Evolutionary conservation across 768 basidiomycete genomes (phyloP).

Genomic region (Macrolepiota dolichaula): DNA sequence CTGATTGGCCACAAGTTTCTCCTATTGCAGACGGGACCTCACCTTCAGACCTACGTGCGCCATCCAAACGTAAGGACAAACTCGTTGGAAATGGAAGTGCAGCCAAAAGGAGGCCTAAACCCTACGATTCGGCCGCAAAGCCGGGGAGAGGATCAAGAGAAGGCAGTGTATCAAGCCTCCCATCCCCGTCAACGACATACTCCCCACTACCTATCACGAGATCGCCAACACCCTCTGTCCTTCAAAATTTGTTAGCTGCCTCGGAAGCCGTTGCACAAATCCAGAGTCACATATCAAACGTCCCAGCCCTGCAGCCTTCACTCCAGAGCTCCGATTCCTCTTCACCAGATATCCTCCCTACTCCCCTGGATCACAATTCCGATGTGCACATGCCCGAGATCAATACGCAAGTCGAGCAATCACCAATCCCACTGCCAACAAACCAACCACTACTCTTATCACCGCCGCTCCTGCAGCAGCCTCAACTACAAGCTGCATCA

Average conservation of each 20-base stretch:
- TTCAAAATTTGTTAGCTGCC: constrained; percentile 27
- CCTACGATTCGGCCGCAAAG: constrained; percentile 57
- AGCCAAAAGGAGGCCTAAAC: constrained; percentile 63
- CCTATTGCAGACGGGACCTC: constrained; percentile 22
- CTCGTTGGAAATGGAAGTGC: constrained; percentile 21
- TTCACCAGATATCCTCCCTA: constrained; percentile 41
- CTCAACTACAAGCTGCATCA: constrained; percentile 22
- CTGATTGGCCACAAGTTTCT: constrained; percentile 47
- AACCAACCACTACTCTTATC: constrained; percentile 13
- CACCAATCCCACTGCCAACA: constrained; percentile 7
- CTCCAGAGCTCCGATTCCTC: constrained; percentile 44
- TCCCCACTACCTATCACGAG: constrained; percentile 40
- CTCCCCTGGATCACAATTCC: constrained; percentile 38
- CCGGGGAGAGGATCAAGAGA: constrained; percentile 45
- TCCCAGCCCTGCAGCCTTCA: constrained; percentile 33
- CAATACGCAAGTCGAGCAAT: constrained; percentile 17
- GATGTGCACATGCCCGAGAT: constrained; percentile 37
- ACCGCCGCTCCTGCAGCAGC: constrained; percentile 19
- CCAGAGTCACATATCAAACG: constrained; percentile 14
- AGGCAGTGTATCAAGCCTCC: constrained; percentile 48
- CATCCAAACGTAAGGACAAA: constrained; percentile 48
- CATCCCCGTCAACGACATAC: constrained; percentile 45
- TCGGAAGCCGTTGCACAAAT: constrained; percentile 21
- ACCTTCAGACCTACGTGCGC: constrained; percentile 32
- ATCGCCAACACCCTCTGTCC: constrained; percentile 39